These are phyloP conservation scores for Prunus mira DNA, from an alignment of 306 rosid genomes.

Conservation along the genomic window DNA sequence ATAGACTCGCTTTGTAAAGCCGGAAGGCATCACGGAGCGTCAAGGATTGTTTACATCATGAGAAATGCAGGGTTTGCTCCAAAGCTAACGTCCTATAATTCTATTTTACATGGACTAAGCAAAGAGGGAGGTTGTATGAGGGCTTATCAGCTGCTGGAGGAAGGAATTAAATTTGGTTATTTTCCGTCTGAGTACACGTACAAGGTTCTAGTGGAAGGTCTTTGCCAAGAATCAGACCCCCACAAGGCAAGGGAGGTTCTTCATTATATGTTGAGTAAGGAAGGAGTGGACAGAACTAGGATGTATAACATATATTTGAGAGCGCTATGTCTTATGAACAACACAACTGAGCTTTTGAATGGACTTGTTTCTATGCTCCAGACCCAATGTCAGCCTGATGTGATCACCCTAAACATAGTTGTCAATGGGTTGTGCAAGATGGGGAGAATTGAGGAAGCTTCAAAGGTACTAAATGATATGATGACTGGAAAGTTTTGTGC, in stretches of 20 bases:
- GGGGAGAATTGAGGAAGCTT: slow-evolving; percentile 73
- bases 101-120: slow-evolving; percentile 77
- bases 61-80: slow-evolving; percentile 62
- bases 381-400: slow-evolving; percentile 59
- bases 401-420: slow-evolving; percentile 69
- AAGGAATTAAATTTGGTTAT: slow-evolving; percentile 63
- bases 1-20: slow-evolving; percentile 84
- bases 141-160: slow-evolving; percentile 73
- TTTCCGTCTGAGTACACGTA: slow-evolving; percentile 60
- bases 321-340: slow-evolving; percentile 62
- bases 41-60: slow-evolving; percentile 76
- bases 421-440: slow-evolving; percentile 78
- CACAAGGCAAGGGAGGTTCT: slow-evolving; percentile 66
- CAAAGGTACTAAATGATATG: slow-evolving; percentile 69
- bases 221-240: slow-evolving; percentile 48
- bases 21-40: slow-evolving; percentile 63
- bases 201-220: slow-evolving; percentile 61
- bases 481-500: slow-evolving; percentile 57
- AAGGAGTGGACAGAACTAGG: slow-evolving; percentile 59
- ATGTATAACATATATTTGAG: slow-evolving; percentile 74
- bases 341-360: slow-evolving; percentile 72
- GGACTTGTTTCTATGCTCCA: slow-evolving; percentile 71
- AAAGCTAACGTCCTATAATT: slow-evolving; percentile 47
- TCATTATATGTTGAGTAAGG: slow-evolving; percentile 48
- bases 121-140: slow-evolving; percentile 74